Conservation (phyloP, 2,329 filamentous ascomycete genomes). For the Diaporthe sp. region DNA sequence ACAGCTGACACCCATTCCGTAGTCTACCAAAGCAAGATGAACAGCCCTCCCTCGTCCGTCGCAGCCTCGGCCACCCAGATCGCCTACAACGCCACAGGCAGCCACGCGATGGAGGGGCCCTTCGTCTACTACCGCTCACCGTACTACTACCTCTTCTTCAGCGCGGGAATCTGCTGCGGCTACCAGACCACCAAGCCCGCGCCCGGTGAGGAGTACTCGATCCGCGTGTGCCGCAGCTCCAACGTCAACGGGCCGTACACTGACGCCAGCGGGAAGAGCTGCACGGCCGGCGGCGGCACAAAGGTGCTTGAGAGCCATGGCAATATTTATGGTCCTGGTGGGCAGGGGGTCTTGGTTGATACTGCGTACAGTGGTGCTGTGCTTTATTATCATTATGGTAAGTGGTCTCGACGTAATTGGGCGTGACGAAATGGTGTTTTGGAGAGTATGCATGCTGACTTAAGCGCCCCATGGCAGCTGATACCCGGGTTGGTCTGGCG, state of each 20-base stretch:
- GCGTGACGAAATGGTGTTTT: no score
- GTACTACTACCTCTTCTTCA: constrained; percentile 76
- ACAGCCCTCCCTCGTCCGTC: constrained; percentile 49
- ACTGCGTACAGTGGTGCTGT: constrained; percentile 61
- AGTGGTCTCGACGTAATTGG: not conserved
- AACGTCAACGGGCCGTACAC: constrained; percentile 66
- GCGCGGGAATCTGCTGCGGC: constrained; percentile 70
- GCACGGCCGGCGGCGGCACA: constrained; percentile 69
- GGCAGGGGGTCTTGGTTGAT: constrained; percentile 71
- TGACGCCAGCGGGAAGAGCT: constrained; percentile 66
- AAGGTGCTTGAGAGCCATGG: constrained; percentile 70
- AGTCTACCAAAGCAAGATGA: constrained; percentile 67
- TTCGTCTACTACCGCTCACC: constrained; percentile 64
- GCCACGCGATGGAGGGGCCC: constrained; percentile 66
- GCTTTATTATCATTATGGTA: constrained; percentile 73
- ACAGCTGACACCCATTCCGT: not conserved
- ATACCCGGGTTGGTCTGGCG: constrained; percentile 66
- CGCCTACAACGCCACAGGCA: constrained; percentile 64
- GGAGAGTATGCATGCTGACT: not conserved
- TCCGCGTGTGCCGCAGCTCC: constrained; percentile 71
- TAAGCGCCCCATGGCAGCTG: constrained; percentile 49
- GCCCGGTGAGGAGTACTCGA: constrained; percentile 71
- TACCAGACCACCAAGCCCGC: constrained; percentile 66
- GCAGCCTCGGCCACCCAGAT: constrained; percentile 57
- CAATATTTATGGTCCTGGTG: constrained; percentile 73